Evolutionary conservation across 1,284 basidiomycete species (phyloP), one percentile per base, ranked within the genome.

Genomic region (Xerocomus nothofagi): DNA sequence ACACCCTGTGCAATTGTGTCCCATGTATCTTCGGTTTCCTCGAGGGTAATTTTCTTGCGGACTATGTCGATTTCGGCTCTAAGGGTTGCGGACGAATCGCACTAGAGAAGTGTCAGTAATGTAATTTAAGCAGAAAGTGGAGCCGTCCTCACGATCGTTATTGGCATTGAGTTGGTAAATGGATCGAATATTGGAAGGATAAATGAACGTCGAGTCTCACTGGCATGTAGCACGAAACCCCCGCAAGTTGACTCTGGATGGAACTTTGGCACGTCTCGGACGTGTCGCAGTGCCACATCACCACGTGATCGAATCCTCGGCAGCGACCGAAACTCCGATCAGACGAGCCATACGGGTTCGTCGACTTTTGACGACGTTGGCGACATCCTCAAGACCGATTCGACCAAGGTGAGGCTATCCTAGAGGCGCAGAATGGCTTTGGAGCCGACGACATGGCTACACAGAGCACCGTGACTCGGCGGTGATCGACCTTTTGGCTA

Each of bases 11-110:
- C 69, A 33, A 93, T 88, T n/a, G 71, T 74, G 48, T 92, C 88
- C 91, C 91, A 93, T 3, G 81, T 83, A 33, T 93, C 88, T 65
- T 93, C 91, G 2, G 86, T 84, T 70, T 93, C 91, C 27, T 74
- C 63, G n/a, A 81, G 69, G 39, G 70, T 65, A 14, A 91, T 62
- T 33, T 74, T 70, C 32, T 67, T 57, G 44, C 72, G 74, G 24
- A 80, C 59, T 18, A 59, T 37, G n/a, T 75, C 73, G 41, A 81
- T 59, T 56, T 80, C 71, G 18, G 63, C 48, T 53, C 61, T 65
- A n/a, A 81, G 58, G 41, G 57, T 57, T 39, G 58, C 56, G 29
- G 59, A 49, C 30, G 73, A 73, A 50, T 59, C 51, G 46, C 74
- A 77, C 68, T 67, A 45, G 20, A 12, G 11, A 18, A 39, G 26